Evolutionary conservation across 2,329 filamentous ascomycete genomes (phyloP).

Genomic region (Aspergillus sp.): DNA sequence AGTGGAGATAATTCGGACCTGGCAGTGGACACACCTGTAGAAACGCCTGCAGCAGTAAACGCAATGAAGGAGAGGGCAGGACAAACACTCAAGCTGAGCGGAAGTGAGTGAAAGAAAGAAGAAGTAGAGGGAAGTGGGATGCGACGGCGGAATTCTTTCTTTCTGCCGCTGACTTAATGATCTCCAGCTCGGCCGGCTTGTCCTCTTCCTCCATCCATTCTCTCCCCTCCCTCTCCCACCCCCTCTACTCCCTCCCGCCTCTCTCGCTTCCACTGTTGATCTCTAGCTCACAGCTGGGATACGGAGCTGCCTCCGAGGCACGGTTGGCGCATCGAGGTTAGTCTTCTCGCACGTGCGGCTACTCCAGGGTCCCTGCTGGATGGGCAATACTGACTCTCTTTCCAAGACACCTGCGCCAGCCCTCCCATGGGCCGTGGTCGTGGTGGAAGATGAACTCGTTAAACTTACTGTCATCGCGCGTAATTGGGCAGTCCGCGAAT

Average conservation of each 20-base stretch:
- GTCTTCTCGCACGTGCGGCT: too few species aligned
- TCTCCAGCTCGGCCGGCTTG: neutral
- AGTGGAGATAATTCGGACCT: too few species aligned
- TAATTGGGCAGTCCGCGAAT: conserved; percentile 52
- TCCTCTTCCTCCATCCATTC: neutral
- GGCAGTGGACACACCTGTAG: too few species aligned
- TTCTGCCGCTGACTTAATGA: too few species aligned
- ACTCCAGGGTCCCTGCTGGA: conserved; percentile 10
- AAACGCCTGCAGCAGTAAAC: too few species aligned
- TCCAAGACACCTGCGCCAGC: conserved; percentile 26
- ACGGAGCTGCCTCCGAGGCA: conserved; percentile 18
- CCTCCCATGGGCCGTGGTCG: conserved; percentile 40
- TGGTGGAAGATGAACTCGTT: conserved; percentile 82
- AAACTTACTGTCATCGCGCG: conserved; percentile 83
- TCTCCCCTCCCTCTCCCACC: neutral
- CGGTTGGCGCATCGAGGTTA: conserved; percentile 34
- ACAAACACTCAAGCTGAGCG: too few species aligned
- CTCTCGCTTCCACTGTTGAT: conserved; percentile 6
- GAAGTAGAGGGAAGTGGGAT: too few species aligned
- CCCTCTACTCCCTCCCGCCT: conserved; percentile 1
- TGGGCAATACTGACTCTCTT: too few species aligned
- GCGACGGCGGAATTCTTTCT: too few species aligned
- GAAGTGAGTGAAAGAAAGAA: too few species aligned
- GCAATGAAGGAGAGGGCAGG: too few species aligned
- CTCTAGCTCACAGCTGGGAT: too few species aligned